These are phyloP conservation scores for Agrostemma githago DNA, from an alignment of 148 eudicot genomes.

Conservation along the genomic window DNA sequence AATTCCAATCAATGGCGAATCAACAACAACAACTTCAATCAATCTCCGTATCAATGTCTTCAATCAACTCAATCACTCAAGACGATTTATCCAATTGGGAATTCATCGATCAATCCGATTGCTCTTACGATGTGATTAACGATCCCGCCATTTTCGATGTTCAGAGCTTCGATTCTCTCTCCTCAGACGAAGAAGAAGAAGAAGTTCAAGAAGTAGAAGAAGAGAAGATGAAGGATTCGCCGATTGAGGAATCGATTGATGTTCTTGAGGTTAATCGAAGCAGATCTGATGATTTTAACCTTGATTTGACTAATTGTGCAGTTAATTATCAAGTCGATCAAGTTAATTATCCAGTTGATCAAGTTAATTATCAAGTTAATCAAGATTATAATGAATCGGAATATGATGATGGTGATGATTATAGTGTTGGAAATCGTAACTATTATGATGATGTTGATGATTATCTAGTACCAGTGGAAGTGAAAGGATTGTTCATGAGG, in stretches of 20 bases:
- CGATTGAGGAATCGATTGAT: background rate
- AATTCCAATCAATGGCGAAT: conserved; percentile 19
- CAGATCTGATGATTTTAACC: background rate
- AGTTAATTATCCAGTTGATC: background rate
- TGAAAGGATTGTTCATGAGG: conserved; percentile 38
- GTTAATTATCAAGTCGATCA: conserved; percentile 5
- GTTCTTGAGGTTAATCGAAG: background rate
- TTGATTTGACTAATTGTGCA: conserved; percentile 1
- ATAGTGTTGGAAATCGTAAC: conserved; percentile 28
- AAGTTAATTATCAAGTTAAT: background rate
- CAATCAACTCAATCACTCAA: background rate
- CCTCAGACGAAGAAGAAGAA: conserved; percentile 6
- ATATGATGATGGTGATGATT: conserved; percentile 15
- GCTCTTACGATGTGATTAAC: conserved; percentile 15
- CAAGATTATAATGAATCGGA: background rate
- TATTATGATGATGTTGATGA: conserved; percentile 49
- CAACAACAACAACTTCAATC: background rate
- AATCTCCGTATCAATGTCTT: background rate
- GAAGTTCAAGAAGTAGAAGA: background rate
- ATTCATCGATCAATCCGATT: conserved; percentile 34
- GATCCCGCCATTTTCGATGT: conserved; percentile 13
- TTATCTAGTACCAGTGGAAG: conserved; percentile 58
- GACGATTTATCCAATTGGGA: conserved; percentile 49
- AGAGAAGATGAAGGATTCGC: background rate
- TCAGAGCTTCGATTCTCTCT: conserved; percentile 22